Percentiles rank a stretch among this genome's conserved stretches.
These are phyloP conservation scores for Cyclotella kingstonii DNA, from an alignment of 108 stramenopile genomes.

Conservation along the genomic window DNA sequence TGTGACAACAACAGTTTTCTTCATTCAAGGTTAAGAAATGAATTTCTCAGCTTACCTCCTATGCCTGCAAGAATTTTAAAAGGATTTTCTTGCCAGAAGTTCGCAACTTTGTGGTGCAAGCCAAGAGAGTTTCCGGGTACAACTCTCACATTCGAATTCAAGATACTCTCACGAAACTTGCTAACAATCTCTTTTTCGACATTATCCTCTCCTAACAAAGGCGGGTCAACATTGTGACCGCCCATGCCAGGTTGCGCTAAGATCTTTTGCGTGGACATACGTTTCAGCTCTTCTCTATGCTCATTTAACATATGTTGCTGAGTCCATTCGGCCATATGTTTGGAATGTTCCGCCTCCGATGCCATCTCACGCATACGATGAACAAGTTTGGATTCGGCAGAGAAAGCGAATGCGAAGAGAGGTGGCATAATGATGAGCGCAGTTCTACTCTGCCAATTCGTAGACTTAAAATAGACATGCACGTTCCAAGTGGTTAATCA, in stretches of 20 bases:
- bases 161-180: slow-evolving; percentile 54
- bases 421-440: slow-evolving; percentile 81
- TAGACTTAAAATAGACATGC: slow-evolving; percentile 12
- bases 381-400: slow-evolving; percentile 58
- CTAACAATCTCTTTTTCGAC: slow-evolving; percentile 24
- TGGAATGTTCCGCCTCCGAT: slow-evolving; percentile 57
- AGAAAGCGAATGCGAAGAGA: slow-evolving; percentile 67
- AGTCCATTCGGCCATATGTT: slow-evolving; percentile 70
- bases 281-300: slow-evolving; percentile 28
- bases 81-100: slow-evolving; percentile 77
- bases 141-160: slow-evolving; percentile 65
- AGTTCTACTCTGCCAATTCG: slow-evolving; percentile 73
- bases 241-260: slow-evolving; percentile 31
- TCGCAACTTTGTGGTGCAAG: slow-evolving; percentile 62
- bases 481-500: not conserved
- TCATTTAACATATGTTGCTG: slow-evolving; percentile 44
- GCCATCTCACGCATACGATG: slow-evolving; percentile 77
- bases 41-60: slow-evolving; percentile 29
- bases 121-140: slow-evolving; percentile 56
- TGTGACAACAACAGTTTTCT: not conserved
- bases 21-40: not conserved
- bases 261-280: slow-evolving; percentile 40
- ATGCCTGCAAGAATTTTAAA: slow-evolving; percentile 65
- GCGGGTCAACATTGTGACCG: not conserved
- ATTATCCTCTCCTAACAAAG: slow-evolving; percentile 12